Evolutionary conservation across 192 early-diverging fungal genomes (phyloP).

Genomic region (Backusella mclennaniae): DNA sequence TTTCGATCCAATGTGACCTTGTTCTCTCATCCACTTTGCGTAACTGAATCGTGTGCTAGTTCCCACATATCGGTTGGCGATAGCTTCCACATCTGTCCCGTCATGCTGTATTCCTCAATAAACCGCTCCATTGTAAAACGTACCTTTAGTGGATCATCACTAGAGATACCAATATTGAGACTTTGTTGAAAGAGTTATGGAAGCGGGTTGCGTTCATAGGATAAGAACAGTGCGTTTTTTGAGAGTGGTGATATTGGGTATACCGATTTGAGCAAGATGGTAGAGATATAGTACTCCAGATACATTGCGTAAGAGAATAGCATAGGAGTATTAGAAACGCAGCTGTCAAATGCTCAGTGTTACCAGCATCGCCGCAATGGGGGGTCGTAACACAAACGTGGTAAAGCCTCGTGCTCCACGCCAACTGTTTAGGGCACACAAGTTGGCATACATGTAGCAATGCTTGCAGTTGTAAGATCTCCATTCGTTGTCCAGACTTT

Average conservation of each 20-base stretch:
- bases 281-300: constrained; percentile 91
- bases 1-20: constrained; percentile 86
- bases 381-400: constrained; percentile 93
- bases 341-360: constrained; percentile 88
- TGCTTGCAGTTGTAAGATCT: constrained; percentile 94
- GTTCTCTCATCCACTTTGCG: constrained; percentile 89
- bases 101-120: constrained; percentile 96
- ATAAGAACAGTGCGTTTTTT: constrained; percentile 93
- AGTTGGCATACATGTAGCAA: constrained; percentile 89
- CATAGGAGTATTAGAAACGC: constrained; percentile 84
- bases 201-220: constrained; percentile 91
- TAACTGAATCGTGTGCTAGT: constrained; percentile 83
- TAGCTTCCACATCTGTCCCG: constrained; percentile 93
- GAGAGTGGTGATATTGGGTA: constrained; percentile 95
- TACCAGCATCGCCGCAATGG: constrained; percentile 92
- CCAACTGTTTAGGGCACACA: constrained; percentile 78
- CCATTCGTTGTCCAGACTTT: constrained; percentile 49
- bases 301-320: constrained; percentile 89
- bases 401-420: constrained; percentile 75
- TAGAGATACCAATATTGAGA: constrained; percentile 86
- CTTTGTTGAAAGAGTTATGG: constrained; percentile 89
- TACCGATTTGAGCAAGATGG: constrained; percentile 91
- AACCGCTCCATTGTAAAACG: constrained; percentile 95
- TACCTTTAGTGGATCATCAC: constrained; percentile 95
- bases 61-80: constrained; percentile 92